A percentile compares a stretch with the other conserved stretches of the same genome.
Evolutionary conservation across 225 moss, liverwort and hornwort species (phyloP).

Genomic region (Marchantia polymorpha): DNA sequence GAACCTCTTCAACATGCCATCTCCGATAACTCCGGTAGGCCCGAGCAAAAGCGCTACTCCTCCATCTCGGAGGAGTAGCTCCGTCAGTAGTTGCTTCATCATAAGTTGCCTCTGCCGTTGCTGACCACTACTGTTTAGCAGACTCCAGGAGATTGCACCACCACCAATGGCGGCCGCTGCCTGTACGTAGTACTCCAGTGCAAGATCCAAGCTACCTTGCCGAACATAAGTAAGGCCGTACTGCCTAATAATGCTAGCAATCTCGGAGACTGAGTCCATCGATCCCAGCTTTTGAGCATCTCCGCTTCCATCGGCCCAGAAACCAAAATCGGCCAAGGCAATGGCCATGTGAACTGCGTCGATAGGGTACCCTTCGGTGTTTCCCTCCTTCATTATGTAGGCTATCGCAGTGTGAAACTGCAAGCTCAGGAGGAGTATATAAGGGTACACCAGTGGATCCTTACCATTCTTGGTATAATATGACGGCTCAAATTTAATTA

Average conservation of each 20-base stretch:
- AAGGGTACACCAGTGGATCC: constrained; percentile 89
- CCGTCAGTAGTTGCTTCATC: constrained; percentile 83
- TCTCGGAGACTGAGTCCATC: constrained; percentile 86
- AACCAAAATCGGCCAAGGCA: constrained; percentile 72
- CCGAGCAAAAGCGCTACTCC: constrained; percentile 86
- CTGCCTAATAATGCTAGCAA: constrained; percentile 74
- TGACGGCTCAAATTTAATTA: constrained; percentile 88
- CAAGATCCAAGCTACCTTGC: constrained; percentile 69
- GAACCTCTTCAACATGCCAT: constrained; percentile 76
- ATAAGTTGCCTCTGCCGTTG: constrained; percentile 75
- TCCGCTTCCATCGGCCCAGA: constrained; percentile 51
- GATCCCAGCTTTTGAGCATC: constrained; percentile 65
- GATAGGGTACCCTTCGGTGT: constrained; percentile 57
- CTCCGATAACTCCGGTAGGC: constrained; percentile 55
- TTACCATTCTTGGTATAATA: constrained; percentile 99
- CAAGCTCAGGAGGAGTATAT: constrained; percentile 85
- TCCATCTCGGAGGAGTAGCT: constrained; percentile 82
- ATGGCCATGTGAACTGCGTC: constrained; percentile 87
- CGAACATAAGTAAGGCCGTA: constrained; percentile 68
- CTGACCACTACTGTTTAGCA: constrained; percentile 66
- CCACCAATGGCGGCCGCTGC: constrained; percentile 88
- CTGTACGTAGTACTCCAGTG: constrained; percentile 87
- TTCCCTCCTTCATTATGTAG: constrained; percentile 76
- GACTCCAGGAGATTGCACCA: constrained; percentile 79
- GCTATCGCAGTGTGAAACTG: constrained; percentile 84